Base-by-base conservation (phyloP, 2,329 filamentous ascomycete species). In the Aspergillus ochraceus region DNA sequence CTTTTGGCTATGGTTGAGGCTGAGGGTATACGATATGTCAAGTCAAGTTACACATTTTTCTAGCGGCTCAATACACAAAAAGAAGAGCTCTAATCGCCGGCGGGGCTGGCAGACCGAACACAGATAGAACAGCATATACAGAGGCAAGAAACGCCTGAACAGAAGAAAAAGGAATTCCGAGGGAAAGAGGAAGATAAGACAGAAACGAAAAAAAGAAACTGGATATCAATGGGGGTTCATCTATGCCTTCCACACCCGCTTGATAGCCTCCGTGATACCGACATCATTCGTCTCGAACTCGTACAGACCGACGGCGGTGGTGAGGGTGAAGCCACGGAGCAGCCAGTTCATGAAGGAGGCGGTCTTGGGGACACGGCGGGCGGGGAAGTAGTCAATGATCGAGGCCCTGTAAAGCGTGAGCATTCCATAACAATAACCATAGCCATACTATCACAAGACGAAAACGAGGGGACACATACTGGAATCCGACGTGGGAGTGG, bases 211-310 rank as follows among this genome's bases (percentile, higher is more conserved):
- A 62, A 62, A 59, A 54, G 56, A 58, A 64, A 66, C 36, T 42
- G 57, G 66, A 65, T 68, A 68, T 66, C 62, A 62, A 64, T 64
- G 66, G 69, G 69, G 67, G 62, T 64, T 68, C 55, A 56, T 72
- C 69, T 74, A 78, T 71, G 95, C 94, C 72, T 84, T 91, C 95
- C 95, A 99, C 64, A 98, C 82, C 74, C 90, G 86, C 84, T 90
- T 92, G 67, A 97, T 84, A 32, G 88, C 89, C 84, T 96, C 94
- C 9, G 92, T 97, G 61, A 99, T 77, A 66, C 95, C 95, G 55
- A 99, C 92, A 69, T 99, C 95, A 74, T 97, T 98, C 32, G 95
- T 99, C 88, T 99, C 95, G 71, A 98, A 98, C 79, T 98, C 94
- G 80, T 99, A 99, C 72, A 98, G 84, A 59, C 93, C 93, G 66